Evolutionary conservation across 176 grass and related monocot species (phyloP).

Genomic region (Avena insularis): DNA sequence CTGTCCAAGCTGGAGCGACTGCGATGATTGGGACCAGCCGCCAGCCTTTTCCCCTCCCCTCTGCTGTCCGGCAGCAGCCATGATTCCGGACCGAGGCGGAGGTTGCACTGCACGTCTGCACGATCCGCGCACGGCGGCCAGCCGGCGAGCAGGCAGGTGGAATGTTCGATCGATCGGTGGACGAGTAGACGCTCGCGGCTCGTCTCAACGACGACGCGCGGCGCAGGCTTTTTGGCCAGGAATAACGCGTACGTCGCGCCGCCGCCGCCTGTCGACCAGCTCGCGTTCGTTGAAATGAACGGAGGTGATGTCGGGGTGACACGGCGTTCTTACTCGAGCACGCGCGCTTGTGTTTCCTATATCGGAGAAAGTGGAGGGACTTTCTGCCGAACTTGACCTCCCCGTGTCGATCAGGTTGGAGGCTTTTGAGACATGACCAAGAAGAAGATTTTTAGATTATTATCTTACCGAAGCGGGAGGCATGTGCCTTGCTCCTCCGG

Average conservation of each 20-base stretch:
- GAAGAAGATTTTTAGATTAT: background rate
- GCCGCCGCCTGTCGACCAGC: constrained; percentile 37
- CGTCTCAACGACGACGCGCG: background rate
- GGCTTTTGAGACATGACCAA: background rate
- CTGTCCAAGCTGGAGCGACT: background rate
- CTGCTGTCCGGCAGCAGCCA: background rate
- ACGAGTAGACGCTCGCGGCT: background rate
- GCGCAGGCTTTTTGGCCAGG: background rate
- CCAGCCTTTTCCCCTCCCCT: background rate
- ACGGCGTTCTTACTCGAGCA: background rate
- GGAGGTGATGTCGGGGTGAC: background rate
- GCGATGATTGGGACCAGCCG: constrained; percentile 52
- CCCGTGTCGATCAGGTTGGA: background rate
- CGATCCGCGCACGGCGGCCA: background rate
- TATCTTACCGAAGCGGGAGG: too few relatives aligned
- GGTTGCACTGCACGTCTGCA: constrained; percentile 28
- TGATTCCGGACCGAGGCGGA: constrained; percentile 1
- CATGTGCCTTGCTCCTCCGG: too few relatives aligned
- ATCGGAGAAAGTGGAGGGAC: background rate
- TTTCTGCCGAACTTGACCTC: constrained; percentile 22
- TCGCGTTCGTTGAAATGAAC: background rate
- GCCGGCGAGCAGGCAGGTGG: background rate
- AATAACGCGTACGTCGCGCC: background rate
- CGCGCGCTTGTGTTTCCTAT: background rate
- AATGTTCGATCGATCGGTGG: background rate